Evolutionary conservation across 129 eudicot species (phyloP).

Genomic region (Arctium lappa): DNA sequence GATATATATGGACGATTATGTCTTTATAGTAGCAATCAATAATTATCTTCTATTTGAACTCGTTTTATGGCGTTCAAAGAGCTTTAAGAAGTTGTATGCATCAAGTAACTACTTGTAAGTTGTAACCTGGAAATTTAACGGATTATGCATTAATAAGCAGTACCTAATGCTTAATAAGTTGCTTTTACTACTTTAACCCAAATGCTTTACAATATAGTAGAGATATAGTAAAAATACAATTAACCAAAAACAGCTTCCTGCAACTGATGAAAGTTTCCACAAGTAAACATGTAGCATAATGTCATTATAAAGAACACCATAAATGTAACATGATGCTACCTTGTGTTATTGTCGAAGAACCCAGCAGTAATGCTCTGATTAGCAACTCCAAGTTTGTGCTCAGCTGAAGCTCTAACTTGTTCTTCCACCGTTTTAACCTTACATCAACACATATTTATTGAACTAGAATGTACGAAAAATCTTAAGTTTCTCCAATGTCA

Average conservation of each 20-base stretch:
- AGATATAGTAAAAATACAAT: neutral
- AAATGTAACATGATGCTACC: conserved; percentile 39
- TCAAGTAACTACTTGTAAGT: neutral
- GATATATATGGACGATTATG: neutral
- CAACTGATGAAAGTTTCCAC: neutral
- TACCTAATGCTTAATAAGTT: neutral
- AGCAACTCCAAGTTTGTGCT: conserved; percentile 99
- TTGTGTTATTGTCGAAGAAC: conserved; percentile 97
- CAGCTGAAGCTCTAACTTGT: conserved; percentile 99
- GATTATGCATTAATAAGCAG: neutral
- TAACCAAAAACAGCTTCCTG: neutral
- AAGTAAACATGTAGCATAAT: neutral
- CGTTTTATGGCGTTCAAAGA: neutral
- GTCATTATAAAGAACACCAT: neutral
- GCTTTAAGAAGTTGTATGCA: neutral
- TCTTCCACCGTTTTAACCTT: conserved; percentile 98
- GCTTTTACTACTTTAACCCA: neutral
- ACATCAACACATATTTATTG: conserved; percentile 13
- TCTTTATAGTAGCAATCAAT: neutral
- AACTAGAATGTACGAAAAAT: neutral
- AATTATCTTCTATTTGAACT: neutral
- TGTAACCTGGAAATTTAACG: neutral
- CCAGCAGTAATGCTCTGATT: conserved; percentile 99
- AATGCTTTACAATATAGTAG: neutral
- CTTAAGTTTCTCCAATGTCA: neutral